Evolutionary conservation across 441 rosid species (phyloP), one percentile per base, ranked within the genome.

Genomic region (Eruca vesicaria): DNA sequence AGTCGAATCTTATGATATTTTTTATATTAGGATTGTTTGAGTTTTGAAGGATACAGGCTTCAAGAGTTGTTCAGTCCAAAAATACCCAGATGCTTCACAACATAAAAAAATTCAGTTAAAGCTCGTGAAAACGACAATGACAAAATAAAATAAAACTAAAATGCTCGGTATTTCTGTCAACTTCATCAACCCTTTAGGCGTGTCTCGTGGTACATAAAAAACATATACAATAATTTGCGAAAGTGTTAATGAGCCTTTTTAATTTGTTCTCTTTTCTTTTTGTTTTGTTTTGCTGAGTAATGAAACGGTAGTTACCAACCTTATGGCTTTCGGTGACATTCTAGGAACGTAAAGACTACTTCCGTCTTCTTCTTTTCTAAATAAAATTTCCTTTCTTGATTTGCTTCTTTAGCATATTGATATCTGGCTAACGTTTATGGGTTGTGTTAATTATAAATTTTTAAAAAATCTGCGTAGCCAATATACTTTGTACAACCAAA

Each of bases 251-350:
- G 23, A 68, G 60, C 68, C 57, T 21, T 53, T 5, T 45, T 41
- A 61, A 19, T 35, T 66, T 55, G 20, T 55, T 55, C 6, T 19
- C 10, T 7, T 23, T 75, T 61, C 31, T 61, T 61, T 68, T 60
- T 52, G 52, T 68, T 60, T 16, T 15, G 52, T 16, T 36, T 67
- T 74, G 68, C 43, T 60, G 63, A 14, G 73, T 50, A 69, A 63
- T 41, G 52, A 31, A 69, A 41, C 29, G 38, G 26, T 23, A 23
- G 65, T 76, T 76, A 70, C 69, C 74, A 69, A 69, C 59, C 58
- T 48, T 76, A 16, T 76, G 8, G 45, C 65, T 69, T 76, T 69
- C 18, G 52, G 52, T 69, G 59, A 68, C 41, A 76, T 63, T 69
- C 71, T 56, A 31, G 55, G 21, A 29, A 63, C 66, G 66, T 63